Evolutionary conservation across 1,139 yeast genomes (phyloP), one percentile per base, ranked within the genome.

Genomic region (Nakaseomyces glabratus): DNA sequence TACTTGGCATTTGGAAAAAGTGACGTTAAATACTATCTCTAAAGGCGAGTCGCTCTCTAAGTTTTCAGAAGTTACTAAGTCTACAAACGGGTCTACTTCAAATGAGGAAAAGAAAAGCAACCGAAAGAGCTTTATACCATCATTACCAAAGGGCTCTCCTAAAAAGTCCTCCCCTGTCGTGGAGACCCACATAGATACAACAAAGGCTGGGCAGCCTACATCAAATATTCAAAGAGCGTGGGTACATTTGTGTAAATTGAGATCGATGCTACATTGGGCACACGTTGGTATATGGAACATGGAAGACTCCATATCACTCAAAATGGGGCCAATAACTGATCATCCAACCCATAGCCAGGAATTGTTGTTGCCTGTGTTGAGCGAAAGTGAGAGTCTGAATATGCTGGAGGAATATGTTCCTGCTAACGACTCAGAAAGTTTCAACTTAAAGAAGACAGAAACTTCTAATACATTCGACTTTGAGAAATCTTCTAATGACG

Each of bases 241-340:
- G 82, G 61, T 68, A 16, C 82, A 75, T 47, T 57, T 76, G 31
- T 62, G 71, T 24, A 64, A 73, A 44, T 55, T 76, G 16, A 65
- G 81, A 39, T 69, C 71, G 20, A 71, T 73, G 43, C 66, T 86
- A 46, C 84, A 81, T 59, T 88, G 93, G 90, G 69, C 93, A n/a
- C 76, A 85, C 45, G 58, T 79, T 20, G 97, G 97, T 24, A 53
- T 64, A 4, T 62, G 65, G 68, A 61, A 60, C 13, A 36, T 53
- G 3, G 65, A 56, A 19, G 52, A 58, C 42, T 46, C 61, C 2
- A 40, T 53, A 13, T 48, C 51, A 10, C 47, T 58, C 4, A 55
- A 49, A 35, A 51, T 61, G 21, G 58, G 57, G 1, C 65, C 65
- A 5, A 18, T 45, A 11, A 47, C 46, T 10, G 24, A 39, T 4